Conservation (phyloP, 345 rosid species). For the Eucalyptus victrix region DNA sequence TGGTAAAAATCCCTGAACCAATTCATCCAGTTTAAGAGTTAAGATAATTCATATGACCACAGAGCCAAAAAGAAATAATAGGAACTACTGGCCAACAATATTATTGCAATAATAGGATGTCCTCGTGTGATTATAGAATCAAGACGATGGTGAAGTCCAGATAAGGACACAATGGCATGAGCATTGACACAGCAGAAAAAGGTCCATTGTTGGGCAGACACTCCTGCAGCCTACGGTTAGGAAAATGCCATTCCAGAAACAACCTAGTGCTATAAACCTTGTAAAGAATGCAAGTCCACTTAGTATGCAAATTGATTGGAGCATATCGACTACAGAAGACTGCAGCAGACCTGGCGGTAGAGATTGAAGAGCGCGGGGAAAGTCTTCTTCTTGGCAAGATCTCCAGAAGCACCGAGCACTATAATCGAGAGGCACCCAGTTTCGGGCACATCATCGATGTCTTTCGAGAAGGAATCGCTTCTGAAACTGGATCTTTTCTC, state of each 20-base stretch:
- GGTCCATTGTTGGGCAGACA: neutral
- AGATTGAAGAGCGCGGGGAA: constrained; percentile 92
- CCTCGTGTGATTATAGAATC: neutral
- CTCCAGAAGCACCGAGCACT: constrained; percentile 96
- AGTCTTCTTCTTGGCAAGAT: constrained; percentile 97
- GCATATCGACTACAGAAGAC: neutral
- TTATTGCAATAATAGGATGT: neutral
- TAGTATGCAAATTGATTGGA: neutral
- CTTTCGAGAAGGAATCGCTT: constrained; percentile 32
- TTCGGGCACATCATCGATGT: constrained; percentile 33
- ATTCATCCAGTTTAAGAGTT: neutral
- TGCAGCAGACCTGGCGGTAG: constrained; percentile 55
- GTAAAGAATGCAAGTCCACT: neutral
- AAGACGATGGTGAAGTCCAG: neutral
- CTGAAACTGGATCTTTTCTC: constrained; percentile 51
- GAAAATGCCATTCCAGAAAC: neutral
- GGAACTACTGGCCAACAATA: neutral
- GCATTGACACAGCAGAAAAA: neutral
- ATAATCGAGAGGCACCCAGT: constrained; percentile 79
- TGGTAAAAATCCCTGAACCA: constrained; percentile 68
- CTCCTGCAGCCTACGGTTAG: neutral
- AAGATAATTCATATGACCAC: neutral
- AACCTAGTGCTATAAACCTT: neutral
- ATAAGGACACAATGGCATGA: neutral
- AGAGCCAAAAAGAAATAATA: neutral